A percentile compares a stretch with the other conserved stretches of the same genome.
Conservation (phyloP, 441 rosid genomes). For the Brassica hybrid region DNA sequence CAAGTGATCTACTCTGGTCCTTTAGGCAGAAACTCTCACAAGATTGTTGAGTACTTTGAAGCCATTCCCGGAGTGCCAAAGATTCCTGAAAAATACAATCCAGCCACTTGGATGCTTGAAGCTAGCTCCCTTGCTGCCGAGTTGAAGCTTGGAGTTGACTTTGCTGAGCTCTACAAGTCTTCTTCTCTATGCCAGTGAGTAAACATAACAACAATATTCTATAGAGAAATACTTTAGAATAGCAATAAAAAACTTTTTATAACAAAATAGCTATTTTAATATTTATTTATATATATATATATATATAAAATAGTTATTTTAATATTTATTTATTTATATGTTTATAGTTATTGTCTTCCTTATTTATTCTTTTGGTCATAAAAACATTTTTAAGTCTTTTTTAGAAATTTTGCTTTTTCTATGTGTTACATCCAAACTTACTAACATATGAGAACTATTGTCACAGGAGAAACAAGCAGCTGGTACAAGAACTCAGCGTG, state of each 20-base stretch:
- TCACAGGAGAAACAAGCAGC: constrained; percentile 37
- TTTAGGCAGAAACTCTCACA: constrained; percentile 62
- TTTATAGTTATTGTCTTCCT: too few species aligned
- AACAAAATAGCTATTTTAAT: too few species aligned
- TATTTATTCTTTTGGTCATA: too few species aligned
- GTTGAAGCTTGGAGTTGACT: constrained; percentile 62
- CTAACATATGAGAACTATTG: constrained; percentile 4
- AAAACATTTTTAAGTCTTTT: too few species aligned
- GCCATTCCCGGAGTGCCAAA: constrained; percentile 68
- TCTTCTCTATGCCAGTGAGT: constrained; percentile 66
- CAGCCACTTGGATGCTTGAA: constrained; percentile 85
- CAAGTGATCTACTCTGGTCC: constrained; percentile 75
- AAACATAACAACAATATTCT: neutral
- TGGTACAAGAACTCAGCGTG: constrained; percentile 45
- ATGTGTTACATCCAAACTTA: neutral
- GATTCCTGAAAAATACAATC: constrained; percentile 70
- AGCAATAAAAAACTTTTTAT: too few species aligned
- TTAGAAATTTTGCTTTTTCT: too few species aligned
- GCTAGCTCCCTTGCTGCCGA: constrained; percentile 80
- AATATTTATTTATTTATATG: too few species aligned
- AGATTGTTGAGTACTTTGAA: constrained; percentile 76
- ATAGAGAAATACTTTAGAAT: too few species aligned
- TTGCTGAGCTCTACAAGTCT: constrained; percentile 60
- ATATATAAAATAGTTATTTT: too few species aligned
- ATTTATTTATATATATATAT: too few species aligned